phyloP scores from a whole-genome alignment of 2,329 filamentous ascomycete species.

The Pseudophaeomoniella oleicola region DNA sequence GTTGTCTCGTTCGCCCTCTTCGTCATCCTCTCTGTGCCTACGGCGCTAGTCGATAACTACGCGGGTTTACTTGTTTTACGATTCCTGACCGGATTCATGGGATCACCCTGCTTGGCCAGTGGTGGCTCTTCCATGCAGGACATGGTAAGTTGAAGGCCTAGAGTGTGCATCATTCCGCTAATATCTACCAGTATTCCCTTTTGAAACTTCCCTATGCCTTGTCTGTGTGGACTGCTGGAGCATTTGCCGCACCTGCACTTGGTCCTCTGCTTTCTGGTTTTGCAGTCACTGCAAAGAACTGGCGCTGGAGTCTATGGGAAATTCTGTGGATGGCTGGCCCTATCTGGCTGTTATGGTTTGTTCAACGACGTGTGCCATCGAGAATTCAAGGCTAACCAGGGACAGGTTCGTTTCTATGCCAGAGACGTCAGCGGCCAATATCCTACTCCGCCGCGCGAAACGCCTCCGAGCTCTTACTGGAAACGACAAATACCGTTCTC shows the following conservation, averaged over 20 bases:
- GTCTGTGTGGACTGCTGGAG: slow-evolving; percentile 40
- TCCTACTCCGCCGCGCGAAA: slow-evolving; percentile 34
- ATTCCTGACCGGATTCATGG: slow-evolving; percentile 51
- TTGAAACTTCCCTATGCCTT: slow-evolving; percentile 44
- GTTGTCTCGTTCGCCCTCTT: slow-evolving; percentile 53
- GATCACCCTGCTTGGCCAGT: slow-evolving; percentile 47
- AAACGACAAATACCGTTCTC: slow-evolving; percentile 32
- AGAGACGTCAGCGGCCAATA: slow-evolving; percentile 30
- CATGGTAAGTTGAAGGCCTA: slow-evolving; percentile 9
- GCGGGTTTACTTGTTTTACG: slow-evolving; percentile 47
- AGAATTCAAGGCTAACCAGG: background rate
- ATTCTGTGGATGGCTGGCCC: slow-evolving; percentile 43
- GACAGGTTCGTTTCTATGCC: slow-evolving; percentile 34
- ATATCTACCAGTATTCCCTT: slow-evolving; percentile 27
- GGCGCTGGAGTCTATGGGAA: slow-evolving; percentile 45
- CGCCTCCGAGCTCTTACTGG: slow-evolving; percentile 18
- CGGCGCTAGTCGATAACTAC: slow-evolving; percentile 47
- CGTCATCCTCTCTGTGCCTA: slow-evolving; percentile 50
- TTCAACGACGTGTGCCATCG: too few species aligned
- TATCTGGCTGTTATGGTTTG: slow-evolving; percentile 32
- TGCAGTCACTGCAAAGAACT: slow-evolving; percentile 37
- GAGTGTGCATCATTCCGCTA: slow-evolving; percentile 3
- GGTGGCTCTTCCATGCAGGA: slow-evolving; percentile 29
- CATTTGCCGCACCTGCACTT: slow-evolving; percentile 29
- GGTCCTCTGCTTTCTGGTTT: slow-evolving; percentile 46